Evolutionary conservation across 495 filamentous ascomycete species (phyloP).

Genomic region (Echria macrotheca): DNA sequence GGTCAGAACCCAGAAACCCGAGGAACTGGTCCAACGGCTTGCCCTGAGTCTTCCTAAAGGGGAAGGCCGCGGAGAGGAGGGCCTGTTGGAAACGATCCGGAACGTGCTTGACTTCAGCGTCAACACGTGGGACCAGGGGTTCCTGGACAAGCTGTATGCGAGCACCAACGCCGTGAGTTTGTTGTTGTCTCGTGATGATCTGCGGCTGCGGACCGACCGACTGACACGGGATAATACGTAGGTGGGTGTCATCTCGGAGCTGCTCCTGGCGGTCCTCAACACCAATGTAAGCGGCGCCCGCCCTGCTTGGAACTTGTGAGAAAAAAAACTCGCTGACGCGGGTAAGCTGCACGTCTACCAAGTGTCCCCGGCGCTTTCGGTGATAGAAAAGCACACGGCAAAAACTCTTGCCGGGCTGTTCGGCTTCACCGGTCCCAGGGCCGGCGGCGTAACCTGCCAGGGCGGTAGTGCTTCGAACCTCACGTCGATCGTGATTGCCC

Average conservation of each 20-base stretch:
- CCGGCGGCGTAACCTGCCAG: conserved; percentile 82
- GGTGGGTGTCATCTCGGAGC: conserved; percentile 74
- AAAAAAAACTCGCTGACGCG: no score
- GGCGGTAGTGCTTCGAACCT: conserved; percentile 84
- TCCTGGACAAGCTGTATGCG: conserved; percentile 88
- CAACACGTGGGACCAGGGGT: conserved; percentile 96
- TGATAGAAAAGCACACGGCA: conserved; percentile 78
- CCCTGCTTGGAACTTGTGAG: no score
- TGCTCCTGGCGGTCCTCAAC: conserved; percentile 77
- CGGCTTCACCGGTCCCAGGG: conserved; percentile 63
- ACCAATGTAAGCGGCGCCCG: conserved; percentile 67
- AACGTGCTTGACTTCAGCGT: conserved; percentile 74
- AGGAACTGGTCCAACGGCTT: conserved; percentile 61
- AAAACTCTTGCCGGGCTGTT: conserved; percentile 66
- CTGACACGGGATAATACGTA: conserved; percentile 18
- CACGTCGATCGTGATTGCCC: conserved; percentile 81
- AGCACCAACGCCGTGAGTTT: conserved; percentile 67
- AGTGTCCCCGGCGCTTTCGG: conserved; percentile 80
- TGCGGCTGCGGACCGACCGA: no score
- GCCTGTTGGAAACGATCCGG: conserved; percentile 58
- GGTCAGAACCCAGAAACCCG: conserved; percentile 64
- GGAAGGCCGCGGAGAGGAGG: conserved; percentile 61
- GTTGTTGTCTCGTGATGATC: no score
- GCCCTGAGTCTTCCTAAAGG: conserved; percentile 58
- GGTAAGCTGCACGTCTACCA: conserved; percentile 80